A percentile compares a stretch with the other conserved stretches of the same genome.
Conservation (phyloP, 164 flowering plant species). For the Vitis amurensis region DNA sequence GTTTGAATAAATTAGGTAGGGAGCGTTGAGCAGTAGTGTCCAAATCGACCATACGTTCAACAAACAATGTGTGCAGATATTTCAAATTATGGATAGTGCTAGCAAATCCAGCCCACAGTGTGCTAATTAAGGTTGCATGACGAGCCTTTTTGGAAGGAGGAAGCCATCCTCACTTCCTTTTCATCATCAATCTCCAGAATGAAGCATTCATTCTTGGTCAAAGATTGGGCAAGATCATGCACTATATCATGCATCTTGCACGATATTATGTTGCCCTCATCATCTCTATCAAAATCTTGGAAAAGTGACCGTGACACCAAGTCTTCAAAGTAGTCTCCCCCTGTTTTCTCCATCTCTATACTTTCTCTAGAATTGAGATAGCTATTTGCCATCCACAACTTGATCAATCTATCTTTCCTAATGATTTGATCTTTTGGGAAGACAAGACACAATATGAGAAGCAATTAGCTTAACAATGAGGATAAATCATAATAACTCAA, state of each 20-base stretch:
- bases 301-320: too few relatives aligned
- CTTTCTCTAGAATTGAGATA: too few relatives aligned
- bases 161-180: background rate
- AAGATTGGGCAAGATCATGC: conserved; percentile 10
- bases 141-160: background rate
- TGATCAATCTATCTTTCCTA: too few relatives aligned
- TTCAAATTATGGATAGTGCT: background rate
- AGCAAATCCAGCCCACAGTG: background rate
- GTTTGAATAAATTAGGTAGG: background rate
- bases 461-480: too few relatives aligned
- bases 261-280: background rate
- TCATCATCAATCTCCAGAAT: background rate
- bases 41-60: background rate
- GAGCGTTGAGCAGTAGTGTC: too few relatives aligned
- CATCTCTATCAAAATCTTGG: too few relatives aligned
- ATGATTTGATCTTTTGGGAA: too few relatives aligned
- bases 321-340: too few relatives aligned
- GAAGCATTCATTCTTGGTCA: conserved; percentile 17
- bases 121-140: background rate
- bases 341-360: too few relatives aligned
- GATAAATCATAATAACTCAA: too few relatives aligned
- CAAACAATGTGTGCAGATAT: conserved; percentile 3
- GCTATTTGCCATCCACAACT: too few relatives aligned
- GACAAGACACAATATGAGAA: too few relatives aligned
- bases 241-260: conserved; percentile 17